Conservation (phyloP, 2,329 filamentous ascomycete species). For the Lizonia empirigonia region DNA sequence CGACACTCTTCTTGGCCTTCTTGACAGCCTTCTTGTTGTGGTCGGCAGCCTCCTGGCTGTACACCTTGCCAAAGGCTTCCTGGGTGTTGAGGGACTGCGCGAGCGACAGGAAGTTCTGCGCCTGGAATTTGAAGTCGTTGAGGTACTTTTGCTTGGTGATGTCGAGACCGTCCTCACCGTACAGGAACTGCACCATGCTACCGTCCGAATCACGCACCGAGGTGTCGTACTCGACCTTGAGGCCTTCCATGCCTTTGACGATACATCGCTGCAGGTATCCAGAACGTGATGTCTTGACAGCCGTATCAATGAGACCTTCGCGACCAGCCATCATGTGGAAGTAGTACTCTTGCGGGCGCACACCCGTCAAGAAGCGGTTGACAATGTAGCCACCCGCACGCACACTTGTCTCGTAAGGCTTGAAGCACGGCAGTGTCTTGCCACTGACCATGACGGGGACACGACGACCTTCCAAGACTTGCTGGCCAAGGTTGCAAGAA, state of each 20-base stretch:
- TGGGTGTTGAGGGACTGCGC: slow-evolving; percentile 75
- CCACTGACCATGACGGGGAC: slow-evolving; percentile 98
- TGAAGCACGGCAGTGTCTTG: slow-evolving; percentile 93
- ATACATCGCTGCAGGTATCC: slow-evolving; percentile 96
- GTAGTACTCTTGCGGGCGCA: slow-evolving; percentile 96
- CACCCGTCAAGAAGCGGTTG: slow-evolving; percentile 96
- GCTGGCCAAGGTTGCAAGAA: slow-evolving; percentile 95
- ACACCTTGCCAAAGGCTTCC: slow-evolving; percentile 58
- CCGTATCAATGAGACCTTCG: slow-evolving; percentile 98
- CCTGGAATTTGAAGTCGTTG: slow-evolving; percentile 85
- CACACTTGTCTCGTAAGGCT: slow-evolving; percentile 85
- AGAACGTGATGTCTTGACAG: slow-evolving; percentile 96
- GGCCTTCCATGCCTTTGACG: slow-evolving; percentile 97
- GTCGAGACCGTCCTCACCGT: slow-evolving; percentile 94
- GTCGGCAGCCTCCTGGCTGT: slow-evolving; percentile 69
- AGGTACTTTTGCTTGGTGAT: slow-evolving; percentile 93
- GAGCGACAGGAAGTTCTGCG: slow-evolving; percentile 83
- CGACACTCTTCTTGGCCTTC: slow-evolving; percentile 73
- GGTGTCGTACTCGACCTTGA: slow-evolving; percentile 89
- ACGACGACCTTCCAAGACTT: slow-evolving; percentile 91
- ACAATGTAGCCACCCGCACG: slow-evolving; percentile 92
- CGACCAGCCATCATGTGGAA: slow-evolving; percentile 99
- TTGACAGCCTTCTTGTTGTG: slow-evolving; percentile 74
- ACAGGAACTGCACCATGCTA: slow-evolving; percentile 90
- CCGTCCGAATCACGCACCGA: slow-evolving; percentile 95